Percentiles rank a stretch among this genome's conserved stretches.
phyloP scores from a whole-genome alignment of 1,139 yeast genomes.

The Taphrina pruni region DNA sequence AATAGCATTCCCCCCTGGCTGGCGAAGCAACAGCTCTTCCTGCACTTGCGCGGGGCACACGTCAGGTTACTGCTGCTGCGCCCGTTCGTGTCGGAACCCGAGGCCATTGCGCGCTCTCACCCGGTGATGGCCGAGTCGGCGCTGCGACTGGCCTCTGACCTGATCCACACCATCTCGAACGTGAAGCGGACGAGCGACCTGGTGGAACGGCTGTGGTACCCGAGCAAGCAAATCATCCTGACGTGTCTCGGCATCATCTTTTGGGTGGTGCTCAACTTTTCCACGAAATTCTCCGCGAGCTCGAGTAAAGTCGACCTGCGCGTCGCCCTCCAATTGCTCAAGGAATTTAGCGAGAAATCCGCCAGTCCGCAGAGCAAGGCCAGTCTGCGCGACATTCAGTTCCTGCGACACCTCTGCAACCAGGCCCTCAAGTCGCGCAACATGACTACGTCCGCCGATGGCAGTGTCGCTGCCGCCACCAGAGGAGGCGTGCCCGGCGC shows the following conservation, averaged over 20 bases:
- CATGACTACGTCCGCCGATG: neutral
- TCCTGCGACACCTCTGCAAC: constrained; percentile 31
- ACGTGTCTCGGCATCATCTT: constrained; percentile 34
- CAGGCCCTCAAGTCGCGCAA: constrained; percentile 31
- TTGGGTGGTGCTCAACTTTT: constrained; percentile 30
- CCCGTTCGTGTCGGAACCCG: constrained; percentile 32
- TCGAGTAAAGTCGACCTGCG: constrained; percentile 36
- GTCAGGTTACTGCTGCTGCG: constrained; percentile 27
- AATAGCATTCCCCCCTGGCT: constrained; percentile 26
- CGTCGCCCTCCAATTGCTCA: constrained; percentile 25
- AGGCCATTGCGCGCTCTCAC: constrained; percentile 18
- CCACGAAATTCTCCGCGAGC: constrained; percentile 28
- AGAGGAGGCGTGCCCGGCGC: too few relatives aligned
- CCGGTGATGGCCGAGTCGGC: constrained; percentile 33
- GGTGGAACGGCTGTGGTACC: constrained; percentile 35
- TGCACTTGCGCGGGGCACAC: constrained; percentile 33
- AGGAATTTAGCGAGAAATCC: constrained; percentile 36
- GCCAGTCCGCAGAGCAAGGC: constrained; percentile 14
- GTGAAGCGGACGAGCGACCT: constrained; percentile 32
- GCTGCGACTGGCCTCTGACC: constrained; percentile 24
- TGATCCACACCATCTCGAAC: constrained; percentile 34
- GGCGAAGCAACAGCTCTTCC: constrained; percentile 35
- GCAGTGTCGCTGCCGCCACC: too few relatives aligned
- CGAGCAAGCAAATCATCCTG: constrained; percentile 33
- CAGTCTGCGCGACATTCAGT: constrained; percentile 31